Percentiles rank a stretch among this genome's conserved stretches.
phyloP scores from a whole-genome alignment of 176 grass and related monocot genomes.

The Tillandsia fasciculata region DNA sequence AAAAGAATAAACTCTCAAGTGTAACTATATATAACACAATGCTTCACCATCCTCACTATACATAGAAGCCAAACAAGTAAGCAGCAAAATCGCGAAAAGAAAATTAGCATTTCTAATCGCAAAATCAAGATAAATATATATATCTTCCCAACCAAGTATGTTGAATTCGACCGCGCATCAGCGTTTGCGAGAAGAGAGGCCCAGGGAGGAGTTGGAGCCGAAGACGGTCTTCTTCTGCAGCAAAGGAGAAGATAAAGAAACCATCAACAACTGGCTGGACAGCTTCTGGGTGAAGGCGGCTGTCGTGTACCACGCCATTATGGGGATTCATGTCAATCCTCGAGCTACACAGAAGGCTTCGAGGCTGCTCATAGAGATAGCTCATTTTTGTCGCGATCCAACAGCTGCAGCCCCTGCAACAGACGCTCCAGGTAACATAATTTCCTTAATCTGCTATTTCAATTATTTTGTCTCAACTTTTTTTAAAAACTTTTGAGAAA shows the following conservation, averaged over 20 bases:
- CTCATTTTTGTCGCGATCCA: not conserved
- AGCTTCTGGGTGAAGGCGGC: conserved; percentile 44
- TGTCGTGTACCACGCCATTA: conserved; percentile 34
- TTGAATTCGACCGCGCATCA: not conserved
- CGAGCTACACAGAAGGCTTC: not conserved
- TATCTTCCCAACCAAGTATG: not conserved
- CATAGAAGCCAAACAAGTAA: not conserved
- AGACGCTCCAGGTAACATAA: not conserved
- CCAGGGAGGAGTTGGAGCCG: conserved; percentile 31
- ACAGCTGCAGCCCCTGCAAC: not conserved
- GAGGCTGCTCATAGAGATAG: conserved; percentile 16
- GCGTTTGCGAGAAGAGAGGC: conserved; percentile 19
- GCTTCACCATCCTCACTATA: not conserved
- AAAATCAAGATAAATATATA: no score
- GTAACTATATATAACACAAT: not conserved
- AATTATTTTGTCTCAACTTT: no score
- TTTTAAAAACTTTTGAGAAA: no score
- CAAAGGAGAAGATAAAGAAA: not conserved
- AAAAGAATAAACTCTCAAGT: not conserved
- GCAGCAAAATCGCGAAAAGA: not conserved
- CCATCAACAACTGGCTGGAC: conserved; percentile 21
- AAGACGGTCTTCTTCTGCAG: conserved; percentile 20
- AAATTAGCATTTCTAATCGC: not conserved
- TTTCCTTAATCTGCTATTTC: no score
- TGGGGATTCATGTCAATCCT: conserved; percentile 6